Conservation (phyloP, 768 basidiomycete species). For the Tephrocybe sp. region DNA sequence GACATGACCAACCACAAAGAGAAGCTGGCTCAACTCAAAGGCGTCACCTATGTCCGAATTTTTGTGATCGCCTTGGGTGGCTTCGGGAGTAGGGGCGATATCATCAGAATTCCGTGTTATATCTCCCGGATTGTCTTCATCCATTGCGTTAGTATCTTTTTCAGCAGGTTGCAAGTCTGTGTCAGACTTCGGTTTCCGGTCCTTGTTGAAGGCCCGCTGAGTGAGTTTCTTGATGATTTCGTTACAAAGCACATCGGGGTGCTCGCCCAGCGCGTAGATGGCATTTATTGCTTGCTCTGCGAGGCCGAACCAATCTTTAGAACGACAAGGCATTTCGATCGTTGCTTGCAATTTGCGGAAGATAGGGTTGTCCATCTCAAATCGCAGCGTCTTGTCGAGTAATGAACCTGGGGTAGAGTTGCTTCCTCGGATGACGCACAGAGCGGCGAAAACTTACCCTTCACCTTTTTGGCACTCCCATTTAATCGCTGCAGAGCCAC, state of each 20-base stretch:
- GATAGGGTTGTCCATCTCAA: constrained; percentile 85
- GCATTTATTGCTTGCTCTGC: constrained; percentile 98
- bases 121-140: constrained; percentile 49
- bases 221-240: constrained; percentile 84
- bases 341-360: constrained; percentile 81
- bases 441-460: constrained; percentile 53
- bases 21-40: constrained; percentile 88
- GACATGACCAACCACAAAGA: constrained; percentile 95
- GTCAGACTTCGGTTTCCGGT: constrained; percentile 23
- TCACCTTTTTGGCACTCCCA: constrained; percentile 96
- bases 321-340: constrained; percentile 78
- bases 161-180: constrained; percentile 24
- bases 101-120: constrained; percentile 29
- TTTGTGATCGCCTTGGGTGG: constrained; percentile 25
- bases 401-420: constrained; percentile 64
- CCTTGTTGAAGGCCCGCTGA: constrained; percentile 57
- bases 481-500: constrained; percentile 90
- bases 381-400: constrained; percentile 78
- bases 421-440: neutral
- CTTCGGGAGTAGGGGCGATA: constrained; percentile 24
- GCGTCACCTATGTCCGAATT: constrained; percentile 71
- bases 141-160: constrained; percentile 51
- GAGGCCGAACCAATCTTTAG: constrained; percentile 95
- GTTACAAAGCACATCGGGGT: constrained; percentile 84
- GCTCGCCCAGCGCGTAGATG: constrained; percentile 91